A percentile compares a stretch with the other conserved stretches of the same genome.
Evolutionary conservation across 2,329 filamentous ascomycete species (phyloP).

Genomic region (Escovopsis sp.): DNA sequence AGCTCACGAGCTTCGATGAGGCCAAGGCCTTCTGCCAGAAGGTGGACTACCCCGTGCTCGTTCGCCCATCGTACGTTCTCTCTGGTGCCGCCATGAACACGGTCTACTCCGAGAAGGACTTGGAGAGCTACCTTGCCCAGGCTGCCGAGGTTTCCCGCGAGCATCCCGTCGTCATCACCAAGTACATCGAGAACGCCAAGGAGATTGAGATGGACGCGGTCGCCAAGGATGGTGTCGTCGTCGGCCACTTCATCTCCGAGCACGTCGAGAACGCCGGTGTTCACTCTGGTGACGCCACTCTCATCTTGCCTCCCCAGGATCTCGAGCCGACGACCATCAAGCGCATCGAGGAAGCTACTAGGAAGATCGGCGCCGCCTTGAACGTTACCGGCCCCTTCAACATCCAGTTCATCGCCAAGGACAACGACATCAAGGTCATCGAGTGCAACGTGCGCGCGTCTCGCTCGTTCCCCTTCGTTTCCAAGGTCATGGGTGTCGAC

Average conservation of each 20-base stretch:
- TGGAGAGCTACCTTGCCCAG: conserved; percentile 78
- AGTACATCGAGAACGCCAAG: conserved; percentile 98
- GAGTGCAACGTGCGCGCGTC: conserved; percentile 97
- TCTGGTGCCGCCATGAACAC: conserved; percentile 99
- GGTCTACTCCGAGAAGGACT: conserved; percentile 87
- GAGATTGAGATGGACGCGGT: conserved; percentile 99
- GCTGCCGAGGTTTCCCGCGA: conserved; percentile 88
- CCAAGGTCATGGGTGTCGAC: conserved; percentile 96
- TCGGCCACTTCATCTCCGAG: conserved; percentile 95
- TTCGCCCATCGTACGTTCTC: conserved; percentile 90
- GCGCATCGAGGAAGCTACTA: conserved; percentile 85
- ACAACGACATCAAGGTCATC: conserved; percentile 99
- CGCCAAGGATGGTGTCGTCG: conserved; percentile 72
- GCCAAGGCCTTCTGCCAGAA: conserved; percentile 74
- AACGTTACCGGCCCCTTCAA: conserved; percentile 97
- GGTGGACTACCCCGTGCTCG: conserved; percentile 85
- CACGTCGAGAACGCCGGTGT: conserved; percentile 98
- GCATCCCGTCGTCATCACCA: conserved; percentile 95
- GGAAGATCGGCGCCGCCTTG: conserved; percentile 85
- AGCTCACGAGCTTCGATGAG: conserved; percentile 87
- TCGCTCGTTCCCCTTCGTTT: conserved; percentile 93
- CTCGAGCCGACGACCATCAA: conserved; percentile 75
- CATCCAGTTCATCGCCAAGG: conserved; percentile 98
- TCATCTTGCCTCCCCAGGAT: conserved; percentile 91
- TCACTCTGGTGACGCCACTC: conserved; percentile 91